A percentile compares a stretch with the other conserved stretches of the same genome.
These are phyloP conservation scores for Trametes polyzona DNA, from an alignment of 1,284 basidiomycete genomes.

Conservation along the genomic window DNA sequence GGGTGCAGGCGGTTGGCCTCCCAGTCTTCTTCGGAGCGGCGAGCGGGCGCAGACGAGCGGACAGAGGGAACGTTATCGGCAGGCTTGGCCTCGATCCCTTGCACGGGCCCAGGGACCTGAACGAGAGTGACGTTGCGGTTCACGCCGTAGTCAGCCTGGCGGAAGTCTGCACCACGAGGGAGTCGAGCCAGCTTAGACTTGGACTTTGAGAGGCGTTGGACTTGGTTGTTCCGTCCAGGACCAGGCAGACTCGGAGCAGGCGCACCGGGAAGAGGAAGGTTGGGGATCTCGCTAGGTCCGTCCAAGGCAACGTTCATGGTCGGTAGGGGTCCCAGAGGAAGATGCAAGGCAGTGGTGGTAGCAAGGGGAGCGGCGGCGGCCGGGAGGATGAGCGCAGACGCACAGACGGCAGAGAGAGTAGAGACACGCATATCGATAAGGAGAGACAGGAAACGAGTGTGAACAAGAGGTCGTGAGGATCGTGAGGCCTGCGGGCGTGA, in stretches of 20 bases:
- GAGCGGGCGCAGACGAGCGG: not conserved
- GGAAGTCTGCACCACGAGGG: conserved; percentile 18
- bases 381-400: conserved; percentile 11
- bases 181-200: not conserved
- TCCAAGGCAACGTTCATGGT: conserved; percentile 20
- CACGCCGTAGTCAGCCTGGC: conserved; percentile 27
- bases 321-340: conserved; percentile 6
- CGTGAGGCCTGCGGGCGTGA: conserved; percentile 27
- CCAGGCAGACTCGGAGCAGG: not conserved
- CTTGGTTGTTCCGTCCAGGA: not conserved
- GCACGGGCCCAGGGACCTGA: conserved; percentile 3
- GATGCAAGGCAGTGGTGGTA: conserved; percentile 7
- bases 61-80: conserved; percentile 1
- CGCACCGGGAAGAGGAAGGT: not conserved
- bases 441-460: conserved; percentile 19
- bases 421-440: conserved; percentile 22
- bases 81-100: conserved; percentile 12
- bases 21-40: conserved; percentile 7
- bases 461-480: conserved; percentile 18
- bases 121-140: conserved; percentile 17
- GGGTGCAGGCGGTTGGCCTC: conserved; percentile 1
- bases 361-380: conserved; percentile 26
- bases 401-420: conserved; percentile 18
- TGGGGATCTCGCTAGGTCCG: conserved; percentile 23
- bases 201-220: not conserved